These are phyloP conservation scores for Asterophora parasitica DNA, from an alignment of 768 basidiomycete genomes.

Conservation along the genomic window DNA sequence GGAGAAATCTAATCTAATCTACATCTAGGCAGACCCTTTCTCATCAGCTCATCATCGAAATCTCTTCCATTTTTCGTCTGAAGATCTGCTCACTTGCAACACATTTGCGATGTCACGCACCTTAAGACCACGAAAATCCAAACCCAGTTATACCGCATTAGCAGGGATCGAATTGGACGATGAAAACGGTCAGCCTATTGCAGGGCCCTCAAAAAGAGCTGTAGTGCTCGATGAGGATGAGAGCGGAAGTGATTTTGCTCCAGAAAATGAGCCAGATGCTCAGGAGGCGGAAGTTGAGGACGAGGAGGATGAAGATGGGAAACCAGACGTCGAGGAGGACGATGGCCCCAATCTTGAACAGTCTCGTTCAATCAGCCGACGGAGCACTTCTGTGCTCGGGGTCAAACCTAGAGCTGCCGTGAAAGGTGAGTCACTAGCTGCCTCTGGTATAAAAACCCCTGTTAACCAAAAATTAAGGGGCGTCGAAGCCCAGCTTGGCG, in stretches of 20 bases:
- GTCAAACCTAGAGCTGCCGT: constrained; percentile 25
- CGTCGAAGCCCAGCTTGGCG: constrained; percentile 25
- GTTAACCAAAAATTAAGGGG: constrained; percentile 6
- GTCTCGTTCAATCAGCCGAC: constrained; percentile 13
- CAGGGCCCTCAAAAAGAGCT: constrained; percentile 41
- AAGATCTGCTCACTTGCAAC: no score
- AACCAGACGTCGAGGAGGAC: constrained; percentile 21
- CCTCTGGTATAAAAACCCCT: constrained; percentile 4
- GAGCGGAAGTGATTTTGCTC: constrained; percentile 55
- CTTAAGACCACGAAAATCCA: constrained; percentile 51
- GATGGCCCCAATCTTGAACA: constrained; percentile 11
- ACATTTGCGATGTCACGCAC: constrained; percentile 42
- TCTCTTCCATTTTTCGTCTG: no score
- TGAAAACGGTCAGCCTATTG: constrained; percentile 23
- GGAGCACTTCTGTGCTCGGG: constrained; percentile 18
- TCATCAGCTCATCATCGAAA: no score
- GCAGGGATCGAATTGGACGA: constrained; percentile 31
- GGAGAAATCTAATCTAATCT: no score
- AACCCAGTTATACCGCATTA: constrained; percentile 43
- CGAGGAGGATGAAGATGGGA: constrained; percentile 24
- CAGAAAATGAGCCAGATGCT: constrained; percentile 28
- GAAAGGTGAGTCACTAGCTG: constrained; percentile 19
- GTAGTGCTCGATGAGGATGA: constrained; percentile 25
- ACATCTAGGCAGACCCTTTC: no score
- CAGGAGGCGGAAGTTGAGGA: constrained; percentile 26